Evolutionary conservation across 2,329 filamentous ascomycete genomes (phyloP), one percentile per base, ranked within the genome.

Genomic region (Neoascochyta sp.): DNA sequence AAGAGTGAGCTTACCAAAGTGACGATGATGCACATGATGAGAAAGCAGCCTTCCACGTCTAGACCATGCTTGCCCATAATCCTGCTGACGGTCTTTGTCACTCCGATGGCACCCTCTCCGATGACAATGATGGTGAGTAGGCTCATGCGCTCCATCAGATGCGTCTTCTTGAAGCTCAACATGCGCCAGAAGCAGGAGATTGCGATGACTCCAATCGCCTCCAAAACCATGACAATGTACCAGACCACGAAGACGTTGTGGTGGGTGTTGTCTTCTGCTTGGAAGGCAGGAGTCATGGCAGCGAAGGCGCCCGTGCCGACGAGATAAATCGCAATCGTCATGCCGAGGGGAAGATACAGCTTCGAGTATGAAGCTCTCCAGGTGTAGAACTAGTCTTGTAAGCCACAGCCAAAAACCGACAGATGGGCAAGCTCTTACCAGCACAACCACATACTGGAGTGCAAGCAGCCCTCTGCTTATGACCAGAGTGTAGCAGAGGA

Each of bases 41-140:
- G 33, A 21, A 60, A 53, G 27, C 54, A 60, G 7, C 57, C 55
- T 21, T 62, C 57, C 7, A 50, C 42, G 24, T 62, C 52, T 6
- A 62, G 34, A 3, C 58, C 58, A 18, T 43, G 45, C 32, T 63
- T 62, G 3, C 60, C 57, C 60, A 63, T 62, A 29, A 62, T 43
- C 20, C 50, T 49, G 4, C 50, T 47, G 11, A 81, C 74, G 19
- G 70, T 71, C 50, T 72, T 70, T 14, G 71, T 73, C 16, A 81
- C 64, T n/a, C 75, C 71, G 21, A 81, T 78, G 10, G 80, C 74
- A 28, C 78, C 78, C 47, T 83, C 79, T 9, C 80, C 79, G 35
- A 83, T 71, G 33, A 83, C 77, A 38, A 83, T 80, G 26, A 82
- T 66, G 0, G 78, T 83, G 32, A 83, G 64, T 3, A 81, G 65